Conservation (phyloP, 305 asterid species). For the Andrographis paniculata region DNA sequence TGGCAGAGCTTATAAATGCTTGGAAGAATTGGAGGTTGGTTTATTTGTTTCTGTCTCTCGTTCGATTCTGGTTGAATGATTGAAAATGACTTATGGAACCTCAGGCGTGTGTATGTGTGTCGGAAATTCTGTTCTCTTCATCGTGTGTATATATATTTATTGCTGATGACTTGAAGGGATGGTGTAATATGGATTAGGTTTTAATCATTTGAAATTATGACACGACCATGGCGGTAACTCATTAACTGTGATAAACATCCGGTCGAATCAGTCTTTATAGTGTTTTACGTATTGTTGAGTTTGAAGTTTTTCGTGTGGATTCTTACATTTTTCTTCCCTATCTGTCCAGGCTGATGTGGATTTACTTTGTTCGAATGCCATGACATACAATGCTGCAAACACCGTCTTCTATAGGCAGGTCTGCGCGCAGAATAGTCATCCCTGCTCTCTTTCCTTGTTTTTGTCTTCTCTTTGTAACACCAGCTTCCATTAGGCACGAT, state of each 20-base stretch:
- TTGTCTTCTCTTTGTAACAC: constrained; percentile 17
- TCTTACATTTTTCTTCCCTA: not conserved
- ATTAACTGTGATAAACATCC: too few relatives aligned
- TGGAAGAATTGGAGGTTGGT: constrained; percentile 84
- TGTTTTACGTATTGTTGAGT: not conserved
- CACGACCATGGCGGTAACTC: too few relatives aligned
- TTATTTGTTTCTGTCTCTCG: constrained; percentile 4
- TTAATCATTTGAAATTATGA: too few relatives aligned
- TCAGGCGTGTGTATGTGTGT: not conserved
- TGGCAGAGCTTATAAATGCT: constrained; percentile 34
- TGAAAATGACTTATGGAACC: not conserved
- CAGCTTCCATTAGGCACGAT: constrained; percentile 48
- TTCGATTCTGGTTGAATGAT: not conserved
- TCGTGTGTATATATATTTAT: not conserved
- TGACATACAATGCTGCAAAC: constrained; percentile 75
- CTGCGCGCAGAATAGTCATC: constrained; percentile 5
- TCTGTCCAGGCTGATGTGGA: constrained; percentile 69
- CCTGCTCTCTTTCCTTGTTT: constrained; percentile 3
- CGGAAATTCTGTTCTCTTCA: not conserved
- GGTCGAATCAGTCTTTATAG: not conserved
- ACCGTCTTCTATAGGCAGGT: constrained; percentile 94
- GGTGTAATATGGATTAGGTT: too few relatives aligned
- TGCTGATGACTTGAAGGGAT: not conserved
- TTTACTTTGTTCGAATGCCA: constrained; percentile 89
- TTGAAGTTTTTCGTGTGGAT: constrained; percentile 9